These are phyloP conservation scores for Alternaria incomplexa DNA, from an alignment of 2,329 filamentous ascomycete genomes.

Conservation along the genomic window DNA sequence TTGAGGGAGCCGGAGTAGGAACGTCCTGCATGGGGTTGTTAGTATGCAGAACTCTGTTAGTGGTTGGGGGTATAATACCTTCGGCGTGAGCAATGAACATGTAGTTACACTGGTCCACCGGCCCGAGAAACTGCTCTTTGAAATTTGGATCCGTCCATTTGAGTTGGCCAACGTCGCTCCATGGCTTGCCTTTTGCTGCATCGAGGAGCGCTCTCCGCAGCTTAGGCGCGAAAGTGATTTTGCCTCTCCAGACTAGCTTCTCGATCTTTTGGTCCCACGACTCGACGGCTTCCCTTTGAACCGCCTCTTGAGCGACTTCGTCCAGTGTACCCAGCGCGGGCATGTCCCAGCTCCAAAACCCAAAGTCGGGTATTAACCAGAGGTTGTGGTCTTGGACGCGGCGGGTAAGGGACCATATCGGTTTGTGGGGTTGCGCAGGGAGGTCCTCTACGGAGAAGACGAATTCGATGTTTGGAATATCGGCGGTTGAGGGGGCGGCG, in stretches of 20 bases:
- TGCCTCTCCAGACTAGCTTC: conserved; percentile 44
- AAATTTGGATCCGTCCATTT: conserved; percentile 37
- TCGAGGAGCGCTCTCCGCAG: conserved; percentile 37
- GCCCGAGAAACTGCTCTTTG: conserved; percentile 53
- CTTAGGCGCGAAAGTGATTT: conserved; percentile 41
- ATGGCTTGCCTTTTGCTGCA: conserved; percentile 36
- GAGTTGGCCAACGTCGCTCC: conserved; percentile 43
- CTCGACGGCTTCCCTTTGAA: conserved; percentile 35
- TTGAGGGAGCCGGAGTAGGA: conserved; percentile 61
- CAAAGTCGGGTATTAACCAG: conserved; percentile 46
- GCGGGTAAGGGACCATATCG: conserved; percentile 42
- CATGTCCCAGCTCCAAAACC: conserved; percentile 46
- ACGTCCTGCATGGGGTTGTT: conserved; percentile 31
- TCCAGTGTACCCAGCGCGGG: conserved; percentile 37
- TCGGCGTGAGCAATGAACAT: conserved; percentile 62
- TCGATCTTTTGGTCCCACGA: conserved; percentile 41
- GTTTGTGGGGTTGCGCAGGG: conserved; percentile 36
- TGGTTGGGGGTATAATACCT: conserved; percentile 41
- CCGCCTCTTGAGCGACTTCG: conserved; percentile 36
- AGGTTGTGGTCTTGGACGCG: conserved; percentile 38
- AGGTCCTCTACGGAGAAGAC: conserved; percentile 43
- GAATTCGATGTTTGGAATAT: conserved; percentile 43
- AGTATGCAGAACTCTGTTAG: conserved; percentile 1
- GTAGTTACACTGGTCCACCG: conserved; percentile 62
- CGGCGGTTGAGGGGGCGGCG: conserved; percentile 25